Evolutionary conservation across 225 moss, liverwort and hornwort species (phyloP), one percentile per base, ranked within the genome.

Genomic region (Pleurozium schreberi): DNA sequence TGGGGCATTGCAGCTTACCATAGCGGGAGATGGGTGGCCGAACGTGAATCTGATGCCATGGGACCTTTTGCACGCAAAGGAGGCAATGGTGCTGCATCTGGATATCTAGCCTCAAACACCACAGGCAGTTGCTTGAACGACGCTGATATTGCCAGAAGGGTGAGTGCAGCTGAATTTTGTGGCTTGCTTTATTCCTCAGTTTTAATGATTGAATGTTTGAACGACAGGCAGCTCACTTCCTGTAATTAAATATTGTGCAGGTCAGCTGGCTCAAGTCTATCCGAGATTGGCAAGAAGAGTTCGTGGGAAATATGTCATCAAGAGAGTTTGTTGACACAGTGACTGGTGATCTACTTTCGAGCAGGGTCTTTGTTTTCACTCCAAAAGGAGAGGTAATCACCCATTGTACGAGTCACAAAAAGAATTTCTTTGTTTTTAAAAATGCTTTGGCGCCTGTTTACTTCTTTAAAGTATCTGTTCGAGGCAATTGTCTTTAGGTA

Each of bases 181-280:
- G 52, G 83, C 80, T 69, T 74, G 40, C 55, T 67, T 70, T 69
- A 6, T 85, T 36, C 81, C 3, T 59, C 19, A 55, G 38, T 70
- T 55, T 27, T 27, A 28, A 66, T 76, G 36, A 31, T 40, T 88
- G 61, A 21, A 83, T 40, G 31, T 88, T 70, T 45, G 38, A n/a
- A 80, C 52, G 52, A 53, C 60, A 14, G 69, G 53, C n/a, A 42
- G 59, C 67, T 61, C 61, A 53, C 66, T 62, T 21, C 12, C 38
- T 82, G 88, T 71, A 20, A 61, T 79, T 45, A 75, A 75, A 34
- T 85, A 10, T 83, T 80, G 25, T 88, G 88, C 97, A 99, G 98
- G 98, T 99, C 58, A 99, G 98, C 92, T 99, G 98, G 98, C 95
- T 99, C 88, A 97, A 99, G 89, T 99, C 98, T 67, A 99, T 99